Base-by-base conservation (phyloP, 371 early-diverging fungal species). In the Mortierella sp. region DNA sequence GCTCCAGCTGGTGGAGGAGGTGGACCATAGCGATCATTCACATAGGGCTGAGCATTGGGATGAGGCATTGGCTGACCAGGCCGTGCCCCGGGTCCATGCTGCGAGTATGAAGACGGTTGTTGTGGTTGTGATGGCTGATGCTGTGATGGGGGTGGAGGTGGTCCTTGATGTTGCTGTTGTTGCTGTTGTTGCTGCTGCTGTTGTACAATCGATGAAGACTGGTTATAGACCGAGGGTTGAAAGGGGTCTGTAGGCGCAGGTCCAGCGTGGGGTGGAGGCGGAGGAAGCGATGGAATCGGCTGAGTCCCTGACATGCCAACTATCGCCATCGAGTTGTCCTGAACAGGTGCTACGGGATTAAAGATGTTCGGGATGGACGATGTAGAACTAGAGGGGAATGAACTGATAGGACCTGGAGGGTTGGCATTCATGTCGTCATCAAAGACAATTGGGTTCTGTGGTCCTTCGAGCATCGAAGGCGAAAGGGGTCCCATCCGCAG, bases 401-500 rank as follows among this genome's bases (percentile, higher is more conserved):
- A 62, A 14, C 70, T 47, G 12, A 59, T 58, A 21, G 70, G 62
- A 28, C 44, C 45, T 23, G 21, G n/a, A n/a, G n/a, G 55, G 44
- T 21, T 60, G 28, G 60, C 18, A 45, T 21, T 29, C 9, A 51
- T 46, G 15, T 12, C 7, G 26, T 71, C 68, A 47, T 68, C 66
- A 51, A 74, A 81, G 9, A 81, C 74, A 26, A 77, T 74, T 15
- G 86, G 81, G 23, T 84, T 84, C 53, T 86, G 85, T 12, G 93
- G 93, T 0, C 90, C 90, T 52, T 85, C 85, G 21, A 92, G 75
- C 90, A 92, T 91, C 15, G 91, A 90, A 11, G 93, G 93, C 16
- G 93, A 92, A 48, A 92, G 80, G 0, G 93, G 91, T 11, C 93
- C 93, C 62, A 86, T 84, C n/a, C 92, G 87, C 46, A 92, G 84